phyloP scores from a whole-genome alignment of 495 filamentous ascomycete genomes.

The Tirmania nivea region DNA sequence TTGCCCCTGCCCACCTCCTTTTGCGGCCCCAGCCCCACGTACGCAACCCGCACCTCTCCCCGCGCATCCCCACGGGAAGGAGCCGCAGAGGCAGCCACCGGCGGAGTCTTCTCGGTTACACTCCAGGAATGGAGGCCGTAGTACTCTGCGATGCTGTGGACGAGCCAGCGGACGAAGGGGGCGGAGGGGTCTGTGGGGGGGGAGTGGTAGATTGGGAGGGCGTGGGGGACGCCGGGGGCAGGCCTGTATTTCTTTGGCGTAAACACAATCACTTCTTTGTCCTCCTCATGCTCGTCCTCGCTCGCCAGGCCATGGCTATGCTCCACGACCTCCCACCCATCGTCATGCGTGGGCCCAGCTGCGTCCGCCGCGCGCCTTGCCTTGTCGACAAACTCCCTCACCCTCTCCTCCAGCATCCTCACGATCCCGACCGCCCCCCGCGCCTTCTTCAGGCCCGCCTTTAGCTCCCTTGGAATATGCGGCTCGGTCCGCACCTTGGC shows the following conservation, averaged over 20 bases:
- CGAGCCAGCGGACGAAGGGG: slow-evolving; percentile 57
- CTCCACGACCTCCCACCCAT: neutral
- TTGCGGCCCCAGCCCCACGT: slow-evolving; percentile 50
- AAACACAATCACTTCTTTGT: slow-evolving; percentile 3
- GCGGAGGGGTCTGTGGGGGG: neutral
- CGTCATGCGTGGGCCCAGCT: neutral
- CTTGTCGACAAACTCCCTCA: no score
- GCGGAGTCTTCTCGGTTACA: no score
- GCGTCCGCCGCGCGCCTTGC: neutral
- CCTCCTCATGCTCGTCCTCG: slow-evolving; percentile 14
- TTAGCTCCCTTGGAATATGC: slow-evolving; percentile 38
- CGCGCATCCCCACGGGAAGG: slow-evolving; percentile 37
- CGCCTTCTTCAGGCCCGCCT: slow-evolving; percentile 43
- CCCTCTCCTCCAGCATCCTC: slow-evolving; percentile 41
- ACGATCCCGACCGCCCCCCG: slow-evolving; percentile 46
- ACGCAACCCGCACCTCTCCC: slow-evolving; percentile 62
- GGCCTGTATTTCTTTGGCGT: neutral
- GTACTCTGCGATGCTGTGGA: slow-evolving; percentile 78
- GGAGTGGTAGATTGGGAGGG: neutral
- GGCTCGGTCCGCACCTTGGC: no score
- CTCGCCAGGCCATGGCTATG: neutral
- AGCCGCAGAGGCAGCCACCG: no score
- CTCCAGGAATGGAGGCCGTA: slow-evolving; percentile 79
- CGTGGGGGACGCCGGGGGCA: neutral
- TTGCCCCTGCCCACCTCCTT: slow-evolving; percentile 1